Conservation (phyloP, 1,139 yeast species). For the Candida glucosophila region DNA sequence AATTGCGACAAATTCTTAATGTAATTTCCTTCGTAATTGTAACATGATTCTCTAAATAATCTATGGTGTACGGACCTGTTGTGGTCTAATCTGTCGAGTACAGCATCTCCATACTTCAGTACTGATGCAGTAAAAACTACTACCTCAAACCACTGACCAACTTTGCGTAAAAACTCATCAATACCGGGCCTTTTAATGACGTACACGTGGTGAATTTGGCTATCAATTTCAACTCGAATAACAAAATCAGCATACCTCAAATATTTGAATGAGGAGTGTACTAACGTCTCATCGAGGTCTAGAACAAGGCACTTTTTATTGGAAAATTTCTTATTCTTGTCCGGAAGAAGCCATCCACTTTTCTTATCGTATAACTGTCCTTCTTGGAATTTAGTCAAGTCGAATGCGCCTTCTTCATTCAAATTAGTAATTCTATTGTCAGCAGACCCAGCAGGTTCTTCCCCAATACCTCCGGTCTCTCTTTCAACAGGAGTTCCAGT, state of each 20-base stretch:
- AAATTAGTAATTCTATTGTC: too few relatives aligned
- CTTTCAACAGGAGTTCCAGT: constrained; percentile 1
- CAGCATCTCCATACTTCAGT: constrained; percentile 90
- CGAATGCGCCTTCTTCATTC: constrained; percentile 31
- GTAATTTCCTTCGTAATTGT: constrained; percentile 74
- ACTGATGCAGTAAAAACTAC: constrained; percentile 97
- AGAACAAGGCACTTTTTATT: constrained; percentile 79
- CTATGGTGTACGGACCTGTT: constrained; percentile 78
- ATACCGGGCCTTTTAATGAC: constrained; percentile 98
- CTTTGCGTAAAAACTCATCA: constrained; percentile 77
- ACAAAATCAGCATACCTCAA: constrained; percentile 91
- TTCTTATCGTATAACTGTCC: constrained; percentile 55
- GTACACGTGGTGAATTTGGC: constrained; percentile 86
- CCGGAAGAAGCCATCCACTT: constrained; percentile 59
- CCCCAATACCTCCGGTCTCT: constrained; percentile 5
- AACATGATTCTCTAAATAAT: constrained; percentile 71
- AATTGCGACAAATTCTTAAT: constrained; percentile 88
- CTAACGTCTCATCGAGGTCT: constrained; percentile 93
- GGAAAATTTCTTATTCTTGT: constrained; percentile 21
- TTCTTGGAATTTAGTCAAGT: constrained; percentile 55
- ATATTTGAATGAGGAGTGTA: constrained; percentile 90
- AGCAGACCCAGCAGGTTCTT: constrained; percentile 7
- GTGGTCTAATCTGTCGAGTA: constrained; percentile 77
- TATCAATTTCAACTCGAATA: constrained; percentile 77
- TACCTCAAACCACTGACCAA: constrained; percentile 84